A percentile compares a stretch with the other conserved stretches of the same genome.
phyloP scores from a whole-genome alignment of 768 basidiomycete species.

The Heimioporus sp. region DNA sequence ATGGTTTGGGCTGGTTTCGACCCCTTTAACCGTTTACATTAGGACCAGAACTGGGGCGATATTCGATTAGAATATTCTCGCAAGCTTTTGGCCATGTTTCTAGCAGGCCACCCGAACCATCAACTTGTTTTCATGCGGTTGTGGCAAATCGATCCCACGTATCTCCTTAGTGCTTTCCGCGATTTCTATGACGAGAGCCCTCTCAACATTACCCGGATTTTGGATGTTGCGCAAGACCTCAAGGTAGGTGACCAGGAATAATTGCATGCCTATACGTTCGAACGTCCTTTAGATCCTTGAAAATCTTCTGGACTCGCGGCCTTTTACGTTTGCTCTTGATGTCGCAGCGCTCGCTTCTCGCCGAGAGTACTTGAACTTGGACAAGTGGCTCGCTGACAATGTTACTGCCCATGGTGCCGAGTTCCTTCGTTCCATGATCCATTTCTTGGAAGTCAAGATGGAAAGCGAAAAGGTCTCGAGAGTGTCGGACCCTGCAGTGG shows the following conservation, averaged over 20 bases:
- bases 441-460: constrained; percentile 92
- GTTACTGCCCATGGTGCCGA: constrained; percentile 78
- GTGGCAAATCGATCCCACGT: constrained; percentile 86
- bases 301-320: constrained; percentile 84
- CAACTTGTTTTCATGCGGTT: constrained; percentile 97
- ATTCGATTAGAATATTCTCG: constrained; percentile 85
- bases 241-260: constrained; percentile 53
- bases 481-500: constrained; percentile 73
- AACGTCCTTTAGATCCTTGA: constrained; percentile 69
- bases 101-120: constrained; percentile 90
- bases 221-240: constrained; percentile 94
- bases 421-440: constrained; percentile 83
- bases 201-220: constrained; percentile 88
- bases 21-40: not conserved
- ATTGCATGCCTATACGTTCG: constrained; percentile 1
- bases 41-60: constrained; percentile 85
- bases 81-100: constrained; percentile 84
- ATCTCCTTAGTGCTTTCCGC: constrained; percentile 84
- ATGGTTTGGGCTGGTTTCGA: not conserved
- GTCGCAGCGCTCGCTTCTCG: constrained; percentile 92
- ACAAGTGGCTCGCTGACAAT: constrained; percentile 94
- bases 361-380: constrained; percentile 90
- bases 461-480: constrained; percentile 78
- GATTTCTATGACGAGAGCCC: constrained; percentile 92
- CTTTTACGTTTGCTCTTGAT: constrained; percentile 89